Evolutionary conservation across 2,329 filamentous ascomycete species (phyloP).

Genomic region (Penicillium sp.): DNA sequence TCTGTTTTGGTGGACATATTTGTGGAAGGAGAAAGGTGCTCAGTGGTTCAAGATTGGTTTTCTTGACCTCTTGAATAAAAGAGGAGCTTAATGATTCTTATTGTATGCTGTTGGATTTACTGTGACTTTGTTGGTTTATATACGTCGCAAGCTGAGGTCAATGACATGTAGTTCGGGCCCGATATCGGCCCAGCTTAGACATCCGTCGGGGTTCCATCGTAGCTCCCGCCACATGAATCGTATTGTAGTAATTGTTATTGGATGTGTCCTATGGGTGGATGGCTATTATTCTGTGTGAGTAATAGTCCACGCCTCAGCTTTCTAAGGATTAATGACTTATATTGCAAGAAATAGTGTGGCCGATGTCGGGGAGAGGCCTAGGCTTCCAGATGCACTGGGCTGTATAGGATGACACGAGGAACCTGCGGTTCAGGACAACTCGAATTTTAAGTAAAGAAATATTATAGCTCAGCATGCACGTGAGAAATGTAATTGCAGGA

Average conservation of each 20-base stretch:
- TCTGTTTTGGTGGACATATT: conserved; percentile 17
- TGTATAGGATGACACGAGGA: too few relatives aligned
- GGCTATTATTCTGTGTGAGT: background rate
- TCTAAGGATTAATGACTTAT: background rate
- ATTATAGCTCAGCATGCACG: too few relatives aligned
- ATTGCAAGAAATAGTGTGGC: background rate
- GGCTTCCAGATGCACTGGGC: too few relatives aligned
- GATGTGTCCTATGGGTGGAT: background rate
- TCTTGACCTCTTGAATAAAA: background rate
- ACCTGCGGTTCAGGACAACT: too few relatives aligned
- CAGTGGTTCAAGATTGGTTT: too few relatives aligned
- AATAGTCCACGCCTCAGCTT: background rate
- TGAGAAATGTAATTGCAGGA: too few relatives aligned
- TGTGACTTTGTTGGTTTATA: background rate
- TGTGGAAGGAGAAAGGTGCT: background rate
- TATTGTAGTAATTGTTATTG: background rate
- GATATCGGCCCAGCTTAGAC: background rate
- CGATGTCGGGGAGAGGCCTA: background rate
- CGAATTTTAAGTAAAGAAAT: too few relatives aligned
- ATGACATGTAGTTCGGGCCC: background rate
- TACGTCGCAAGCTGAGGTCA: background rate
- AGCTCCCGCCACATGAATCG: background rate
- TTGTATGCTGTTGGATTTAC: background rate
- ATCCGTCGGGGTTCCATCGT: background rate
- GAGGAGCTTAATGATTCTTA: background rate